Evolutionary conservation across 2,329 filamentous ascomycete genomes (phyloP).

Genomic region (Ascomycota sp.): DNA sequence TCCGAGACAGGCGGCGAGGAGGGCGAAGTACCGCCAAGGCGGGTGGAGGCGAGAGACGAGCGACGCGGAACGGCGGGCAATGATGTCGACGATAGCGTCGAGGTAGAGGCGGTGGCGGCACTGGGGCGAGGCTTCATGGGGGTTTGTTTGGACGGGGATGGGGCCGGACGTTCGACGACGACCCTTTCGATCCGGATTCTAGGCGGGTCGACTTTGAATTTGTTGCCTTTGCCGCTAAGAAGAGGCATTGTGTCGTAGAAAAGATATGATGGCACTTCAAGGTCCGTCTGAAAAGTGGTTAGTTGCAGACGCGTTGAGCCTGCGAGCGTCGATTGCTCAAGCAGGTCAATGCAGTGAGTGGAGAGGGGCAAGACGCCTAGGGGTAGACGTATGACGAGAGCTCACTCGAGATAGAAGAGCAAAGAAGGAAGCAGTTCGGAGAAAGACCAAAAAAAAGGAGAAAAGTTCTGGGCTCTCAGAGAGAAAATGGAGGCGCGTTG

Average conservation of each 20-base stretch:
- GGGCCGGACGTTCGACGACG: constrained; percentile 16
- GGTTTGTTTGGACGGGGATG: constrained; percentile 12
- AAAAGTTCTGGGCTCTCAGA: too few relatives aligned
- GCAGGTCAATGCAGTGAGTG: too few relatives aligned
- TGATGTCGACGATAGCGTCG: constrained; percentile 9
- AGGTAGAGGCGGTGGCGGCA: constrained; percentile 4
- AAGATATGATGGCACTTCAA: too few relatives aligned
- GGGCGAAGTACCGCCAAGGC: constrained; percentile 18
- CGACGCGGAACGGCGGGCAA: constrained; percentile 15
- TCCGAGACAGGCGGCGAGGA: constrained; percentile 19
- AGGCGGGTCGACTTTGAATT: constrained; percentile 27
- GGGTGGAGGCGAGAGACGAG: constrained; percentile 17
- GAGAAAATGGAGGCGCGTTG: too few relatives aligned
- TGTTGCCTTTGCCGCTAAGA: constrained; percentile 20
- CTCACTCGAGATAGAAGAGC: not conserved
- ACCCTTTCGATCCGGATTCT: constrained; percentile 31
- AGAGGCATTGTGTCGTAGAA: constrained; percentile 12
- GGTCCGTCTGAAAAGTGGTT: too few relatives aligned
- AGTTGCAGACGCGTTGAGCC: too few relatives aligned
- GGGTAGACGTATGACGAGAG: too few relatives aligned
- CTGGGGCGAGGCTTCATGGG: constrained; percentile 12
- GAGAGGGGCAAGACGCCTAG: too few relatives aligned
- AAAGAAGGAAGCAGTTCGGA: not conserved
- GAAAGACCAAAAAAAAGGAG: too few relatives aligned
- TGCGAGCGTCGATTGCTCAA: too few relatives aligned